Conservation (phyloP, 768 basidiomycete genomes). For the Lactifluus echinatus region DNA sequence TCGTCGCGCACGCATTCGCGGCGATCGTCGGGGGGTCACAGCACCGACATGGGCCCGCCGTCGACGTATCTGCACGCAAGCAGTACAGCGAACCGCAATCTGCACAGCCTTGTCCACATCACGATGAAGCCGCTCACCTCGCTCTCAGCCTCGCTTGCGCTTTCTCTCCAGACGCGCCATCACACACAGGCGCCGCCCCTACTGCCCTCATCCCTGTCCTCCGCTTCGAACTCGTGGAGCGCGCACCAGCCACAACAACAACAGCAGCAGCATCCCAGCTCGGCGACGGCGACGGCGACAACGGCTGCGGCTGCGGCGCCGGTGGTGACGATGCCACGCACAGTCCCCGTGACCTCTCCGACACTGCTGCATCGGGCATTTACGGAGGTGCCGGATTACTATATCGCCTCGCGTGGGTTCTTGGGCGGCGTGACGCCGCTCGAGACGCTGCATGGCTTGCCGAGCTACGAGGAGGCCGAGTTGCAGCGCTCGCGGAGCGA, state of each 20-base stretch:
- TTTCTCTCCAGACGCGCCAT: conserved; percentile 24
- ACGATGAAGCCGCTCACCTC: conserved; percentile 57
- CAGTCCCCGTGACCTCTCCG: conserved; percentile 15
- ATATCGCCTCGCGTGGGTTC: conserved; percentile 76
- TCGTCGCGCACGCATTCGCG: conserved; percentile 1
- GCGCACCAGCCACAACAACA: neutral
- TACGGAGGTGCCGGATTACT: conserved; percentile 81
- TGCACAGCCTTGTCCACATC: conserved; percentile 44
- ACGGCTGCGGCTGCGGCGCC: conserved; percentile 9
- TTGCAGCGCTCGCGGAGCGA: conserved; percentile 21
- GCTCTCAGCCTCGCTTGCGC: conserved; percentile 37
- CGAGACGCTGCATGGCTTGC: conserved; percentile 64
- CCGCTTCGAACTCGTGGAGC: neutral
- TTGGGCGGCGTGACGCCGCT: conserved; percentile 84
- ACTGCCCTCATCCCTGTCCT: neutral
- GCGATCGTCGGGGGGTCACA: conserved; percentile 22
- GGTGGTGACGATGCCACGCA: conserved; percentile 10
- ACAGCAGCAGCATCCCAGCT: neutral
- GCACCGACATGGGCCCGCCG: neutral
- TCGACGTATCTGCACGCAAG: conserved; percentile 47
- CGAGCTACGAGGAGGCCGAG: conserved; percentile 74
- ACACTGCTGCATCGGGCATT: conserved; percentile 50
- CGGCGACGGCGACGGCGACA: neutral
- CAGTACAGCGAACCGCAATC: conserved; percentile 40
- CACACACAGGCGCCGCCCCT: conserved; percentile 16